Base-by-base conservation (phyloP, 2,329 filamentous ascomycete species). In the Verticillium alfalfae region DNA sequence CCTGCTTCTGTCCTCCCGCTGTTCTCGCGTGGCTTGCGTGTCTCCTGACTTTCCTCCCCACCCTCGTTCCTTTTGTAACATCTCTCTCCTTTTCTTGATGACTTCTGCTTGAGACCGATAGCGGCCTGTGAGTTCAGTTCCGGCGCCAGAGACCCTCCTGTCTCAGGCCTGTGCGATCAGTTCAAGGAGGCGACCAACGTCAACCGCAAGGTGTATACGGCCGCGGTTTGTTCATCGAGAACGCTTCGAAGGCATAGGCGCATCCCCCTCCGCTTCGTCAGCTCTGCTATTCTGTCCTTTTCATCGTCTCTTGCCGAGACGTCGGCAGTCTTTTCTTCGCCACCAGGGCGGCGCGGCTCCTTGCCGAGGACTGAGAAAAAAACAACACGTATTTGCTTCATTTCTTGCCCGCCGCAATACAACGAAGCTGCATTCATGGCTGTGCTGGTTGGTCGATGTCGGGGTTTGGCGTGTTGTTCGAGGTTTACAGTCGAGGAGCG, bases 401-500 rank as follows among this genome's bases (percentile, higher is more conserved):
- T 37, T 37, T 22, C 26, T 31, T 31, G 26, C 26, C 37, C 12
- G 41, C 18, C 54, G 36, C 54, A 58, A 38, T 49, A 58, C 34
- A 36, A 49, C 31, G 56, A 56, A 62, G 58, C 56, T 22, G 57
- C 54, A 57, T 59, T 59, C 56, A 56, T 61, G 61, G 57, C 57
- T 56, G 62, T 63, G 63, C 58, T 34, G 45, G 60, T 57, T 58
- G 58, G 60, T 49, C 16, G 41, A 57, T 36, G 49, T 36, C 58
- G 59, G 26, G 55, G 65, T 34, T 66, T 61, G 63, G 60, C 57
- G 38, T 16, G 36, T 55, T 37, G 45, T 16, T 52, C 45, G 45
- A 52, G 18, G 45, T 52, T 52, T 18, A 31, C 16, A 16, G 26
- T 60, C 38, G 64, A 66, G 61, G 67, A 52, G 45, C 67, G 67